Evolutionary conservation across 345 rosid genomes (phyloP), one percentile per base, ranked within the genome.

Genomic region (Jatropha curcas): DNA sequence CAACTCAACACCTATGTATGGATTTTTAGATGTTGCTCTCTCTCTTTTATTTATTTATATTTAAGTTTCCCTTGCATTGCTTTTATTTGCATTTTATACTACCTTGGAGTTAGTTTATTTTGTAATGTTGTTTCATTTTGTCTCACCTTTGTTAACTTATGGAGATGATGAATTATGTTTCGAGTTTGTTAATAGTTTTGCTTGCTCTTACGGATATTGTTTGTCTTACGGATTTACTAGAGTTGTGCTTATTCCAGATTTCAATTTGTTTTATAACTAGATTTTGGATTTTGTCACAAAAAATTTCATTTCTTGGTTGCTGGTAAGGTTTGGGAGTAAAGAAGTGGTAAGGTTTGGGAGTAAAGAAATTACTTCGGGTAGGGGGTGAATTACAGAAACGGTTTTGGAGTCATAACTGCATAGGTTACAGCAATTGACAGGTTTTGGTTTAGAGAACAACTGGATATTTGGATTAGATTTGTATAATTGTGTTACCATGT

Each of bases 1-100:
- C 98, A 93, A 76, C 82, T 93, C 35, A 93, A 93, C 72, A 93
- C 98, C 60, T 93, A 93, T 60, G 97, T 93, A 83, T 24, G 89
- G 39, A 27, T 20, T 75, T 22, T n/a, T 16, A 61, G 33, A 22
- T 28, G 43, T 62, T 48, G 46, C 7, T 2, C 27, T 70, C 7
- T 2, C 27, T 70, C 45, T 5, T 72, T 71, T 34, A 1, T 71
- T 30, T 62, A 4, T 74, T 63, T 34, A n/a, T 46, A 4, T 48
- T 51, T 8, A 3, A n/a, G 20, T 39, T 16, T 7, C 7, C 19
- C 19, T 17, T 50, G 5, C 20, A 0, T 20, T 51, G 24, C 31
- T 67, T 22, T 12, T 48, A 19, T 65, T 62, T 19, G 13, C 12
- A 12, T 66, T 66, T 51, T 24, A 31, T 51, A 3, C 24, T 48